phyloP scores from a whole-genome alignment of 495 filamentous ascomycete genomes.

The Penicillium goetzii region DNA sequence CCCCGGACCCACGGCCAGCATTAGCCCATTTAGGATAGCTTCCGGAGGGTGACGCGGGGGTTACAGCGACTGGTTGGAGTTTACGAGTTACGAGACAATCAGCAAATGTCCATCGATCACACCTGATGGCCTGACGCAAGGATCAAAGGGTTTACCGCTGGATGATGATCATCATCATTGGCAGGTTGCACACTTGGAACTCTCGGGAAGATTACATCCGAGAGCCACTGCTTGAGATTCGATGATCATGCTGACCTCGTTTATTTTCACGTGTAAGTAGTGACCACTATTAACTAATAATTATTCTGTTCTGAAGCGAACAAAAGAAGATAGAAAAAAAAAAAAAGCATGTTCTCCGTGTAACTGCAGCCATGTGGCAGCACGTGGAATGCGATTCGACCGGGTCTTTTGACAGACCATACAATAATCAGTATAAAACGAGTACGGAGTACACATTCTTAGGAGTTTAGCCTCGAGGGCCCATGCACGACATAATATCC shows the following conservation, averaged over 20 bases:
- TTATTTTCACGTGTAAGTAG: background rate
- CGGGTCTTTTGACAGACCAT: no score
- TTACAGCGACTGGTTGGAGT: background rate
- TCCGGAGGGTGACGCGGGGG: conserved; percentile 6
- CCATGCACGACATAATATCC: background rate
- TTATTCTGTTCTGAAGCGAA: background rate
- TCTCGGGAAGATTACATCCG: conserved; percentile 3
- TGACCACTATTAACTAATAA: background rate
- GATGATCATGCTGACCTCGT: background rate
- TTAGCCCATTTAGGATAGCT: conserved; percentile 19
- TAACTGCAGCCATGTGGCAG: background rate
- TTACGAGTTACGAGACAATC: background rate
- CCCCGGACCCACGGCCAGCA: conserved; percentile 6
- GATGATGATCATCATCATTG: background rate
- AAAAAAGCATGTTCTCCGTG: background rate
- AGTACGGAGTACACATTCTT: background rate
- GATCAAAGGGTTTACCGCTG: background rate
- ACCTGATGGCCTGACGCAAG: background rate
- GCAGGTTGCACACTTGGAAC: background rate
- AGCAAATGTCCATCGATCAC: background rate
- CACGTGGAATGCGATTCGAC: background rate
- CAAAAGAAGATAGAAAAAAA: background rate
- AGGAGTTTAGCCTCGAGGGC: background rate
- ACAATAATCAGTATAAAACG: no score
- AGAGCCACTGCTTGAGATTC: background rate